phyloP scores from a whole-genome alignment of 768 basidiomycete genomes.

The Paxillus rubicundulus region DNA sequence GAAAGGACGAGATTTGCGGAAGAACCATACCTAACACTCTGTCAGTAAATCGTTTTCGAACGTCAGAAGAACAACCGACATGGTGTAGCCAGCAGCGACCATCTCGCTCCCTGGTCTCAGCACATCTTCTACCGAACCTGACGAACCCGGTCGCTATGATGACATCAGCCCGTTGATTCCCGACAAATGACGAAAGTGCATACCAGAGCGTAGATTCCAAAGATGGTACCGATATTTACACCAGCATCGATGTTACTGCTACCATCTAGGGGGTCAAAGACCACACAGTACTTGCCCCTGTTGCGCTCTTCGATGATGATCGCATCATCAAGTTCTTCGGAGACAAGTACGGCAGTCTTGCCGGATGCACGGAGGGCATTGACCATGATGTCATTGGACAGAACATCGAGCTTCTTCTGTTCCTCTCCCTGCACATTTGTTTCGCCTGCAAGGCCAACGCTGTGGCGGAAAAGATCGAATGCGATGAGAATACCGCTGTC shows the following conservation, averaged over 20 bases:
- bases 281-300: conserved; percentile 92
- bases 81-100: conserved; percentile 98
- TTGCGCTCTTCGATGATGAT: conserved; percentile 81
- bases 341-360: conserved; percentile 94
- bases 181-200: conserved; percentile 30
- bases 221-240: conserved; percentile 97
- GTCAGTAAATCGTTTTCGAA: conserved; percentile 10
- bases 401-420: conserved; percentile 98
- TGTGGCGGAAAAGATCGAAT: conserved; percentile 31
- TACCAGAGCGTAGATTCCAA: conserved; percentile 92
- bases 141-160: conserved; percentile 66
- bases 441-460: conserved; percentile 95
- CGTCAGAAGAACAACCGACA: conserved; percentile 49
- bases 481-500: not conserved
- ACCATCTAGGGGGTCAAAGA: conserved; percentile 97
- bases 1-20: conserved; percentile 95
- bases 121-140: conserved; percentile 82
- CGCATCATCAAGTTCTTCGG: conserved; percentile 92
- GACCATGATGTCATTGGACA: conserved; percentile 99
- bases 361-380: conserved; percentile 96
- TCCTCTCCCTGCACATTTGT: conserved; percentile 98
- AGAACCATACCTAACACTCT: conserved; percentile 70
- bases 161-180: not conserved
- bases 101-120: conserved; percentile 92
- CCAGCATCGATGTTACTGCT: conserved; percentile 98